Evolutionary conservation across 2,329 filamentous ascomycete species (phyloP), one percentile per base, ranked within the genome.

Genomic region (Diaporthe citriasiana): DNA sequence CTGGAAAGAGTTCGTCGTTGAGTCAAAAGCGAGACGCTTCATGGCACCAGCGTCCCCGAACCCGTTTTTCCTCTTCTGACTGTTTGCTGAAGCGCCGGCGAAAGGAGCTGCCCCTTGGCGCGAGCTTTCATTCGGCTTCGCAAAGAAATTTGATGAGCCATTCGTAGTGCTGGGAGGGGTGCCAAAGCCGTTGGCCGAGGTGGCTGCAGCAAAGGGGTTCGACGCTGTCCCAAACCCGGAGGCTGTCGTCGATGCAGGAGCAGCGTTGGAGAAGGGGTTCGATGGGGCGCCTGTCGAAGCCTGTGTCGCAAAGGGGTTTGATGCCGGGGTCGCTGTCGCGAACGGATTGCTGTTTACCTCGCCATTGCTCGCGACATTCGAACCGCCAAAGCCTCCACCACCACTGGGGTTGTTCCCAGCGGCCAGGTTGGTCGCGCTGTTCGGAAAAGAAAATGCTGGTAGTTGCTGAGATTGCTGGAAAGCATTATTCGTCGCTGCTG

Each of bases 261-360:
- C 27, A 45, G 40, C 27, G 22, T 47, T 47, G 27, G 57, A 27
- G 56, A 75, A 75, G 2, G 74, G 74, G 13, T 71, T 73, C 17
- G 51, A 27, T 13, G 71, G 13, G 12, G 30, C 53, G 57, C 42
- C 71, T 22, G 68, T 63, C 25, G 72, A 25, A 22, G 71, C 56
- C n/a, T 73, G 63, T 47, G 74, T 72, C 35, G 70, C 74, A 42
- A 78, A 79, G 15, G 76, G 76, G 53, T 76, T 78, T 19, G 69
- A 63, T 27, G 51, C 42, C 30, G 45, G 35, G 56, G 55, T 47
- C 15, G 68, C 55, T 8, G 73, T 25, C 27, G 71, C 71, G 47
- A 76, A 76, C 8, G 75, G 75, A 45, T 76, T 76, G 63, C 42
- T 57, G 56, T 40, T 70, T 40, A 45, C 55, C 2, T 66, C 57